phyloP scores from a whole-genome alignment of 2,329 filamentous ascomycete genomes.

The Capronia americana region DNA sequence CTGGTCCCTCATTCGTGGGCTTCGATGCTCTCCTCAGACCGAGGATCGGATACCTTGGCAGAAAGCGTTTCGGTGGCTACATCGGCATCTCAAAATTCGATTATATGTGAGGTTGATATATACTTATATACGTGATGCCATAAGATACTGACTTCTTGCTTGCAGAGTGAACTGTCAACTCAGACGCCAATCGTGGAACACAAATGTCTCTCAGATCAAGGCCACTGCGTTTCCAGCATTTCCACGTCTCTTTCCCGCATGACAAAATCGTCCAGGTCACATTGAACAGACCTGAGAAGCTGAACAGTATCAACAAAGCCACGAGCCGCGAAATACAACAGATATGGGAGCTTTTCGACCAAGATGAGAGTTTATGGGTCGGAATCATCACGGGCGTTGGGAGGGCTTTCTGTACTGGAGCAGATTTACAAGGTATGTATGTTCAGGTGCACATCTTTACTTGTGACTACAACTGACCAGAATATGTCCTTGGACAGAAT shows the following conservation, averaged over 20 bases:
- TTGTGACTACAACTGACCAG: slow-evolving; percentile 9
- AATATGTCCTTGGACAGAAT: slow-evolving; percentile 37
- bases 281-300: slow-evolving; percentile 50
- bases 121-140: not conserved
- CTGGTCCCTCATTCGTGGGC: not conserved
- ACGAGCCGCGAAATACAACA: slow-evolving; percentile 50
- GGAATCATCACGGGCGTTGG: slow-evolving; percentile 52
- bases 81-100: not conserved
- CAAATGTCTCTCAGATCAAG: slow-evolving; percentile 41
- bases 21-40: not conserved
- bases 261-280: slow-evolving; percentile 55
- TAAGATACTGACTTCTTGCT: not conserved
- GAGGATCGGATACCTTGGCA: not conserved
- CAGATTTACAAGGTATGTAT: slow-evolving; percentile 55
- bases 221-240: slow-evolving; percentile 13
- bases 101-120: not conserved
- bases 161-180: not conserved
- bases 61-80: not conserved
- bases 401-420: slow-evolving; percentile 53
- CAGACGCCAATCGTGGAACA: slow-evolving; percentile 3
- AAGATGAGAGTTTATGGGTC: slow-evolving; percentile 49
- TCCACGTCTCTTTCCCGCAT: slow-evolving; percentile 50
- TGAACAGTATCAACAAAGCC: slow-evolving; percentile 53
- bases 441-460: slow-evolving; percentile 29
- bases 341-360: slow-evolving; percentile 54